A percentile compares a stretch with the other conserved stretches of the same genome.
phyloP scores from a whole-genome alignment of 352 stramenopile species.

The Pythium periplocum region DNA sequence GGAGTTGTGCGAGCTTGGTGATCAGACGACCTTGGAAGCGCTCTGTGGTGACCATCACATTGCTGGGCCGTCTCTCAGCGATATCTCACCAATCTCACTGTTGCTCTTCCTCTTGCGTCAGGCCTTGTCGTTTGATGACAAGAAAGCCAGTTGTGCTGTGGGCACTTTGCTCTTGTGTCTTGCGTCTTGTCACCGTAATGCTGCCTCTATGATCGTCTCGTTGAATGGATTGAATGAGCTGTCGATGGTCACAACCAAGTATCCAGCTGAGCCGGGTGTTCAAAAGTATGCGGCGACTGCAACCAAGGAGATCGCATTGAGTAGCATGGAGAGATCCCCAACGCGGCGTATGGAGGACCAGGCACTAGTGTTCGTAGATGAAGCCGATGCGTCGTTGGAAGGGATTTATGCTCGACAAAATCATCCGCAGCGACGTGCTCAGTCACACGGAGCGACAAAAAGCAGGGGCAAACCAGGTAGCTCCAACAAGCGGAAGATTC shows the following conservation, averaged over 20 bases:
- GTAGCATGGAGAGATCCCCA: conserved; percentile 29
- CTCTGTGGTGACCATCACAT: conserved; percentile 32
- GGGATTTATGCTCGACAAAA: not conserved
- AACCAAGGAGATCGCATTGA: conserved; percentile 53
- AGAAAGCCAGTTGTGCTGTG: conserved; percentile 73
- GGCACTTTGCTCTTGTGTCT: conserved; percentile 74
- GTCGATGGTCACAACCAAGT: conserved; percentile 71
- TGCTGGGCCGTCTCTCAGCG: conserved; percentile 15
- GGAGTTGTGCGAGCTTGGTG: conserved; percentile 65
- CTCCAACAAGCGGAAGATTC: conserved; percentile 24
- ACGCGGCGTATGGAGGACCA: conserved; percentile 36
- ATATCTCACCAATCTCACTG: conserved; percentile 58
- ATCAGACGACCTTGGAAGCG: conserved; percentile 42
- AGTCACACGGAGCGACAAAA: conserved; percentile 9
- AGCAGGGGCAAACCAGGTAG: conserved; percentile 4
- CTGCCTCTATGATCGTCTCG: conserved; percentile 40
- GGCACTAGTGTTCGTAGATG: not conserved
- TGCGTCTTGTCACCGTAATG: conserved; percentile 43
- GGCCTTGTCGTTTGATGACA: conserved; percentile 67
- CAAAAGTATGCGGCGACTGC: conserved; percentile 56
- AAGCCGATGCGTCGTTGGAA: conserved; percentile 11
- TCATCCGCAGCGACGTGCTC: not conserved
- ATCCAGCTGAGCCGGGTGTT: conserved; percentile 58
- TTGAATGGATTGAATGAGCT: conserved; percentile 64
- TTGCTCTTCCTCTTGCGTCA: conserved; percentile 70